These are phyloP conservation scores for Vitis amurensis DNA, from an alignment of 164 flowering plant species.

Conservation along the genomic window DNA sequence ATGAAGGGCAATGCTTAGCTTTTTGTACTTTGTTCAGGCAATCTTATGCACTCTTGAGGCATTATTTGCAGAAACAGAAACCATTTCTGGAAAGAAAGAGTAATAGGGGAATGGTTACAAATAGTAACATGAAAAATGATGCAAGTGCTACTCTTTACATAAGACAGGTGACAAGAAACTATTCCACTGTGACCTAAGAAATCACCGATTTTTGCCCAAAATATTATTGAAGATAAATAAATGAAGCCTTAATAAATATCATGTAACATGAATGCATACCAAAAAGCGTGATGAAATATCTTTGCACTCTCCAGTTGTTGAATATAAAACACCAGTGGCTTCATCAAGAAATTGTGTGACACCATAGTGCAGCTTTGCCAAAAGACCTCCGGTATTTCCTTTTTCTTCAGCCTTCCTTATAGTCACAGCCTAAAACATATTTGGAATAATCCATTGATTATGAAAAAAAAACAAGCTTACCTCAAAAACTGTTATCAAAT, in stretches of 20 bases:
- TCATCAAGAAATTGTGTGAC: conserved; percentile 48
- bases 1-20: too few relatives aligned
- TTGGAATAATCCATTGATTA: background rate
- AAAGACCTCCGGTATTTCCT: conserved; percentile 39
- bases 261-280: conserved; percentile 32
- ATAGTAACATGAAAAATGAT: too few relatives aligned
- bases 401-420: conserved; percentile 62
- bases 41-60: too few relatives aligned
- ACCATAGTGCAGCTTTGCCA: conserved; percentile 67
- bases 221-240: background rate
- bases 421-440: conserved; percentile 48
- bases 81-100: too few relatives aligned
- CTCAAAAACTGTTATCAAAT: background rate
- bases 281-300: conserved; percentile 43
- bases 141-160: too few relatives aligned
- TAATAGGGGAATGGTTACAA: too few relatives aligned
- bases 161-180: too few relatives aligned
- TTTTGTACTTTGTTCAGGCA: too few relatives aligned
- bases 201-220: background rate
- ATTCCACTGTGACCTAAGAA: too few relatives aligned
- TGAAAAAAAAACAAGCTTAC: background rate
- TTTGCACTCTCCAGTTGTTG: conserved; percentile 35
- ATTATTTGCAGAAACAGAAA: too few relatives aligned
- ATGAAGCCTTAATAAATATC: background rate
- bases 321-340: conserved; percentile 30